Percentiles rank a stretch among this genome's conserved stretches.
phyloP scores from a whole-genome alignment of 1,284 basidiomycete species.

The Irpex sp. region DNA sequence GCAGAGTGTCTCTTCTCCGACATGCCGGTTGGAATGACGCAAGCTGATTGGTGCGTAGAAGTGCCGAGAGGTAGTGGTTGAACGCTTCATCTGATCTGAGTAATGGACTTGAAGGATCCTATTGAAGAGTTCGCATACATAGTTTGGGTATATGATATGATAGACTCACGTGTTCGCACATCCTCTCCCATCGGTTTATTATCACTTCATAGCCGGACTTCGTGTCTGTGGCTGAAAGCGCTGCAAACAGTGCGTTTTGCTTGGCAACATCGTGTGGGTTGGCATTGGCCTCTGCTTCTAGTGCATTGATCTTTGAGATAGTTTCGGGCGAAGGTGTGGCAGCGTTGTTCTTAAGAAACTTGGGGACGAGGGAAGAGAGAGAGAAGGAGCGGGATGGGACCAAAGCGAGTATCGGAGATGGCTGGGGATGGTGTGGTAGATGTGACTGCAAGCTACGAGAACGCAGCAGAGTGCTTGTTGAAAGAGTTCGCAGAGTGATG shows the following conservation, averaged over 20 bases:
- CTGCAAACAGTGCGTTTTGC: conserved; percentile 69
- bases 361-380: conserved; percentile 41
- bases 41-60: conserved; percentile 58
- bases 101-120: conserved; percentile 67
- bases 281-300: conserved; percentile 74
- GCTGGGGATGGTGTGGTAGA: conserved; percentile 1
- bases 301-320: conserved; percentile 62
- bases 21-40: conserved; percentile 62
- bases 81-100: conserved; percentile 69
- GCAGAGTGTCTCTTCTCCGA: conserved; percentile 59
- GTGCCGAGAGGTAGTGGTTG: conserved; percentile 62
- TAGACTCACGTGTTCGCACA: conserved; percentile 72
- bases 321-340: conserved; percentile 55
- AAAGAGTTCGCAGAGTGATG: conserved; percentile 25
- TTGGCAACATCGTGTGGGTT: conserved; percentile 62
- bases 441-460: neutral
- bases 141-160: neutral
- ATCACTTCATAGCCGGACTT: conserved; percentile 68
- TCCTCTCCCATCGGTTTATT: conserved; percentile 75
- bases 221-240: conserved; percentile 57
- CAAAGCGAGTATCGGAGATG: neutral
- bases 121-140: conserved; percentile 2
- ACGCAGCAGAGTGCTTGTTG: conserved; percentile 13
- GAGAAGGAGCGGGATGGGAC: conserved; percentile 7
- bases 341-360: conserved; percentile 30